phyloP scores from a whole-genome alignment of 2,329 filamentous ascomycete species.

The Penicillium crustosum region DNA sequence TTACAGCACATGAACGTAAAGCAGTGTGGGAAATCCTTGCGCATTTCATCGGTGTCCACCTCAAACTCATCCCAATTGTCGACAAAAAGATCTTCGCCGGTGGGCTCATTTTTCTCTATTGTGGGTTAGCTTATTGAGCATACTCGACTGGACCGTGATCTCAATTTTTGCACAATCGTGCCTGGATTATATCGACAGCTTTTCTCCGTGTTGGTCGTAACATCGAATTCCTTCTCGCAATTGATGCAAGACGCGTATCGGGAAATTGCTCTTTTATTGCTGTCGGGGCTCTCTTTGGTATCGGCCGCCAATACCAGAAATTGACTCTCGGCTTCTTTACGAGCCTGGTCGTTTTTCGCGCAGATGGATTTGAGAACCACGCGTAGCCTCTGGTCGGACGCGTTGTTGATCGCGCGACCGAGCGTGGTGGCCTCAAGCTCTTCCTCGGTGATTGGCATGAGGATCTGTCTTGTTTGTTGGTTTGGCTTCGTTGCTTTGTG shows the following conservation, averaged over 20 bases:
- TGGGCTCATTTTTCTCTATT: not conserved
- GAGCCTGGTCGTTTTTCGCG: not conserved
- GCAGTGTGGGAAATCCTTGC: not conserved
- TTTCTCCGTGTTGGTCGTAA: not conserved
- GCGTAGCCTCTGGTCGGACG: not conserved
- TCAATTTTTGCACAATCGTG: not conserved
- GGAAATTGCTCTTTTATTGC: not conserved
- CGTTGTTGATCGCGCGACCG: not conserved
- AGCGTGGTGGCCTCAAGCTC: not conserved
- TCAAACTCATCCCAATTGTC: slow-evolving; percentile 1
- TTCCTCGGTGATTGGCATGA: not conserved
- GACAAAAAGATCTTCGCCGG: not conserved
- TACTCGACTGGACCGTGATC: not conserved
- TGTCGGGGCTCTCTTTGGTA: not conserved
- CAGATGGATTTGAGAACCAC: not conserved
- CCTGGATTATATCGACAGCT: not conserved
- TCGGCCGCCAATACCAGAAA: not conserved
- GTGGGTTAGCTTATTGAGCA: not conserved
- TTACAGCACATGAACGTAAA: not conserved
- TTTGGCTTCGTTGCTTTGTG: not conserved
- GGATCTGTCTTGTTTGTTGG: not conserved
- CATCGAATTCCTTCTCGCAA: slow-evolving; percentile 2
- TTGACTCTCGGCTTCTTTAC: slow-evolving; percentile 1
- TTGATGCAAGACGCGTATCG: not conserved
- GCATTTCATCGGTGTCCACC: not conserved